Percentiles rank a stretch among this genome's conserved stretches.
Conservation (phyloP, 176 grass and related monocot species). For the Pontederia paniculata region DNA sequence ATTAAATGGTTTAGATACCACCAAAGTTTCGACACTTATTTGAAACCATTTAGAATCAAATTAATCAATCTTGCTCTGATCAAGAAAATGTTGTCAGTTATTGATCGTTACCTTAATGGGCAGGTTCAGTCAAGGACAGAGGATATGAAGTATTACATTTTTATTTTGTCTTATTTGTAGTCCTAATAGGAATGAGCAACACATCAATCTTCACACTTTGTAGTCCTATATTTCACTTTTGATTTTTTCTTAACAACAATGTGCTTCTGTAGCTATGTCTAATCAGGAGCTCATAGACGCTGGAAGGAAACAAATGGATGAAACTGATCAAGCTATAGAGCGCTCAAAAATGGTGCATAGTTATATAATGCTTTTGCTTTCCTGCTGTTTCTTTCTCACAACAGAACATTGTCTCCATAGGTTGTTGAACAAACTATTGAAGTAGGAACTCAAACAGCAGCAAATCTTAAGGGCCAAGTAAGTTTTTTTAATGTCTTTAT, state of each 20-base stretch:
- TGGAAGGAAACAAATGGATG: slow-evolving; percentile 87
- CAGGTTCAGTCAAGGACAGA: too few relatives aligned
- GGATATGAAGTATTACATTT: too few relatives aligned
- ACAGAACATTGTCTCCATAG: slow-evolving; percentile 32
- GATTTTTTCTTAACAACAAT: slow-evolving; percentile 16
- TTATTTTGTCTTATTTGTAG: too few relatives aligned
- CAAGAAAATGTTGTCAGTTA: too few relatives aligned
- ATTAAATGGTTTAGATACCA: too few relatives aligned
- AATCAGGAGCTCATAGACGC: slow-evolving; percentile 80
- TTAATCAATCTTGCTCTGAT: too few relatives aligned
- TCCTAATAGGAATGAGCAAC: too few relatives aligned
- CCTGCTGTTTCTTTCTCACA: slow-evolving; percentile 6
- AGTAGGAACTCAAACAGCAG: slow-evolving; percentile 91
- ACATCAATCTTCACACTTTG: too few relatives aligned
- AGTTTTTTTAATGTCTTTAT: slow-evolving; percentile 3
- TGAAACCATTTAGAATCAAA: too few relatives aligned
- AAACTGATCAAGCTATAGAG: slow-evolving; percentile 92
- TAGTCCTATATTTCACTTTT: too few relatives aligned
- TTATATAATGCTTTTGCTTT: background rate
- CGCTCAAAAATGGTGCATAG: slow-evolving; percentile 68
- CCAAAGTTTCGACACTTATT: too few relatives aligned
- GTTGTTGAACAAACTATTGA: slow-evolving; percentile 96
- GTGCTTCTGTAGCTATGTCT: slow-evolving; percentile 59
- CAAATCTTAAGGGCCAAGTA: slow-evolving; percentile 77
- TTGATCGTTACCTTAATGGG: too few relatives aligned